Conservation (phyloP, 768 basidiomycete genomes). For the Ephemerocybe angulata region DNA sequence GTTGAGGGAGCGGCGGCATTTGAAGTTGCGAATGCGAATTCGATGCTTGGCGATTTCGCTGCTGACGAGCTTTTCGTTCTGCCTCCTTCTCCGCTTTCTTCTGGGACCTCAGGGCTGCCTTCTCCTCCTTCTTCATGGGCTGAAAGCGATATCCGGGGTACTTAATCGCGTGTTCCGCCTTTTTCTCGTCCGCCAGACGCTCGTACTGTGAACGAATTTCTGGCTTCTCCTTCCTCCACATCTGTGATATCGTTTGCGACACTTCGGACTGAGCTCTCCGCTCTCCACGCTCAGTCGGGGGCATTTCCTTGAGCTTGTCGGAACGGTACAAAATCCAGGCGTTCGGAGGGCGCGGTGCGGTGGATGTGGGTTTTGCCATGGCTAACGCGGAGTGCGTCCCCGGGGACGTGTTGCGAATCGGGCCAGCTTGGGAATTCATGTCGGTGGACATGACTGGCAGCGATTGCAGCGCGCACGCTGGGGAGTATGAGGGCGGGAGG, state of each 20-base stretch:
- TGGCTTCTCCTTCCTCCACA: constrained; percentile 60
- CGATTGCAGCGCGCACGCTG: constrained; percentile 6
- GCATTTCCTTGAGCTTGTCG: constrained; percentile 46
- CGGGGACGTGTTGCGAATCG: constrained; percentile 16
- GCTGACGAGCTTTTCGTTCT: constrained; percentile 18
- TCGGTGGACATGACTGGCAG: constrained; percentile 7
- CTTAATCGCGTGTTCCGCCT: constrained; percentile 44
- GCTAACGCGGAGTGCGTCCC: background rate
- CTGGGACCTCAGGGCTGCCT: constrained; percentile 37
- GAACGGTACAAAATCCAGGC: constrained; percentile 83
- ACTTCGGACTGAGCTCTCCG: constrained; percentile 56
- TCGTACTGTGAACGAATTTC: constrained; percentile 50
- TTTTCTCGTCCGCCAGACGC: constrained; percentile 47
- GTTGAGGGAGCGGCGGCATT: constrained; percentile 11
- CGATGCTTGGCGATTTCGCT: constrained; percentile 14
- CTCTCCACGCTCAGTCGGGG: constrained; percentile 29
- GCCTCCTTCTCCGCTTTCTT: constrained; percentile 32
- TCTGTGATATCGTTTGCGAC: constrained; percentile 55
- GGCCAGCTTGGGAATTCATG: too few relatives aligned
- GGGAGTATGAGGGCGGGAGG: constrained; percentile 1
- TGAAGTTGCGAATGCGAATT: constrained; percentile 13
- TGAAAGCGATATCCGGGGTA: constrained; percentile 59
- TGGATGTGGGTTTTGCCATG: constrained; percentile 17
- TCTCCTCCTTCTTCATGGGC: constrained; percentile 53
- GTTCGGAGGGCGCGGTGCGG: constrained; percentile 69